Percentiles rank a stretch among this genome's conserved stretches.
Conservation (phyloP, 2,329 filamentous ascomycete species). For the Ilyonectria sp. region DNA sequence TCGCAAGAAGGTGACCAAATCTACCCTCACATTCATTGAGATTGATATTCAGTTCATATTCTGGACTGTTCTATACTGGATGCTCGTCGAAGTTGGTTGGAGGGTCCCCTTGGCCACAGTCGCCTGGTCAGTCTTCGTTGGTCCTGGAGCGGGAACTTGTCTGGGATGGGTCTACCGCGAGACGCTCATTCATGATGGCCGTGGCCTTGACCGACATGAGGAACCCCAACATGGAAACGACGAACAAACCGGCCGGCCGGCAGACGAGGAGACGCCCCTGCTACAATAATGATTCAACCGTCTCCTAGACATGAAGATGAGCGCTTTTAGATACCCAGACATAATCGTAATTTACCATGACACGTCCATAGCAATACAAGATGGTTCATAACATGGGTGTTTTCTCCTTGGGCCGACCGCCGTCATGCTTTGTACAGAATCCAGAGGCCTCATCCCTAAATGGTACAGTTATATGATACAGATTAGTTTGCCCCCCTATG, state of each 20-base stretch:
- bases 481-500: conserved; percentile 39
- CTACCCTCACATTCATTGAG: conserved; percentile 61
- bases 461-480: conserved; percentile 51
- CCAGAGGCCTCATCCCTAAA: conserved; percentile 46
- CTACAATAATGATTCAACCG: conserved; percentile 40
- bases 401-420: conserved; percentile 35
- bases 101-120: conserved; percentile 53
- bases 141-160: conserved; percentile 57
- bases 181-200: conserved; percentile 50
- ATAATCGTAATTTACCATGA: conserved; percentile 36
- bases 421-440: conserved; percentile 47
- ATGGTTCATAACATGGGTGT: conserved; percentile 39
- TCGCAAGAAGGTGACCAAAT: conserved; percentile 65
- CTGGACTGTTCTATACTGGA: conserved; percentile 67
- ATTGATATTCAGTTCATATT: conserved; percentile 63
- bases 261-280: conserved; percentile 55
- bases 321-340: conserved; percentile 20
- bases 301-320: conserved; percentile 12
- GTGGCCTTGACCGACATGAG: conserved; percentile 38
- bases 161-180: conserved; percentile 59
- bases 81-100: conserved; percentile 66
- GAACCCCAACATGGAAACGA: conserved; percentile 25
- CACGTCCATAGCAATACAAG: conserved; percentile 40
- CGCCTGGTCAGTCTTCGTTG: conserved; percentile 50
- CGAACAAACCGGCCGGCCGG: conserved; percentile 25